Evolutionary conservation across 2,329 filamentous ascomycete genomes (phyloP), one percentile per base, ranked within the genome.

Genomic region (Monilinia fructicola): DNA sequence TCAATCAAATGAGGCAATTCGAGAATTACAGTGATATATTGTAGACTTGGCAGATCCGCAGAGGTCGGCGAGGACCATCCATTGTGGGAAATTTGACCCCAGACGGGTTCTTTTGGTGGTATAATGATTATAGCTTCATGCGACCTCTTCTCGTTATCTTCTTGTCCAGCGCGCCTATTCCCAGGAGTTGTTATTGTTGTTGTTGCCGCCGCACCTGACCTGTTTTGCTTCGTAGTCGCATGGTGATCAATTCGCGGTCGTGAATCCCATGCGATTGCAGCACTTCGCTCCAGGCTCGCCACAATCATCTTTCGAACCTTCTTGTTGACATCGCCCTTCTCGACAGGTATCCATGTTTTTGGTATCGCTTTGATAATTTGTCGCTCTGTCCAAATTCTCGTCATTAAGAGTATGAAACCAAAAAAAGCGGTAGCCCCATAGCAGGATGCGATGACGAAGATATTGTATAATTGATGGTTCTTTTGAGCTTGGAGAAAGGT

Each of bases 1-100:
- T 98, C 94, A 69, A 98, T 91, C 38, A 98, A 83, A 75, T 96
- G 90, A 1, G 93, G 92, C 31, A 99, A 82, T 78, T 98, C 94
- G 48, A 85, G 83, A 23, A 97, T 82, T 31, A 99, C 92, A 2
- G 87, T 87, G 72, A 83, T 84, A 77, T 96, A 98, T 70, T 96
- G 88, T n/a, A 98, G 79, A 74, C 92, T 87, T 5, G 92, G 88
- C 23, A 95, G 79, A 74, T 95, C 90, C 11, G 85, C 81, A 0
- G 87, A 90, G 40, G 85, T 84, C 7, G 94, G 94, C 2, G 92
- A 91, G 2, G 90, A 90, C 94, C 95, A 98, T 62, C 94, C 95
- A 21, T 87, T 82, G 76, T 99, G 95, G 68, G 91, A 86, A 63
- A 98, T 87, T n/a, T 86, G 80, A 28, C 91, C 92, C 94, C 94